Conservation (phyloP, 2,329 filamentous ascomycete species). For the Sclerotinia nivalis region DNA sequence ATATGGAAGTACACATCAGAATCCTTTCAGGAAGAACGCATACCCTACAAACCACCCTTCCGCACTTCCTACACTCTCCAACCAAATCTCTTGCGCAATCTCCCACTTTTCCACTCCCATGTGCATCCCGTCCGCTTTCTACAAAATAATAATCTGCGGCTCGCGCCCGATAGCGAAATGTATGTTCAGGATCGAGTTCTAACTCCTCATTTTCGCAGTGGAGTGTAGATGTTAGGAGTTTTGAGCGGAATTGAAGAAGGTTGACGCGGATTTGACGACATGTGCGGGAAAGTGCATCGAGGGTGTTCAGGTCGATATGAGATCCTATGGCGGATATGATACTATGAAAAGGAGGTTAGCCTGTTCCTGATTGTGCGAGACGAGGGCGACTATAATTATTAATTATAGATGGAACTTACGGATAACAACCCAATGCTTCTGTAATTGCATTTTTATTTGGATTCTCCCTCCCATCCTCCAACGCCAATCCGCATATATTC, state of each 20-base stretch:
- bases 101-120: slow-evolving; percentile 66
- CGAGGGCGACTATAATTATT: slow-evolving; percentile 35
- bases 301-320: slow-evolving; percentile 80
- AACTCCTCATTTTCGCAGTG: slow-evolving; percentile 73
- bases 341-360: slow-evolving; percentile 48
- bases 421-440: slow-evolving; percentile 66
- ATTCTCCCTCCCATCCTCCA: slow-evolving; percentile 32
- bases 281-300: slow-evolving; percentile 79
- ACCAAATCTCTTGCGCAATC: slow-evolving; percentile 88
- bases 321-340: slow-evolving; percentile 74
- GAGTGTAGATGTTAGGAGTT: slow-evolving; percentile 73
- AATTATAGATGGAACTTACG: slow-evolving; percentile 51
- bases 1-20: not conserved
- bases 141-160: slow-evolving; percentile 62
- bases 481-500: not conserved
- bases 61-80: slow-evolving; percentile 75
- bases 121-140: slow-evolving; percentile 49
- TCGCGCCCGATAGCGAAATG: slow-evolving; percentile 58
- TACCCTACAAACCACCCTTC: slow-evolving; percentile 78
- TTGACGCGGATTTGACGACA: slow-evolving; percentile 78
- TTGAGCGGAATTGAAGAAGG: slow-evolving; percentile 74
- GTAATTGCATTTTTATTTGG: slow-evolving; percentile 61
- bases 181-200: slow-evolving; percentile 55
- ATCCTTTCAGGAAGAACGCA: slow-evolving; percentile 39
- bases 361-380: slow-evolving; percentile 3